Evolutionary conservation across 805 yeast species (phyloP).

Genomic region (Teunomyces lycoperdinae): DNA sequence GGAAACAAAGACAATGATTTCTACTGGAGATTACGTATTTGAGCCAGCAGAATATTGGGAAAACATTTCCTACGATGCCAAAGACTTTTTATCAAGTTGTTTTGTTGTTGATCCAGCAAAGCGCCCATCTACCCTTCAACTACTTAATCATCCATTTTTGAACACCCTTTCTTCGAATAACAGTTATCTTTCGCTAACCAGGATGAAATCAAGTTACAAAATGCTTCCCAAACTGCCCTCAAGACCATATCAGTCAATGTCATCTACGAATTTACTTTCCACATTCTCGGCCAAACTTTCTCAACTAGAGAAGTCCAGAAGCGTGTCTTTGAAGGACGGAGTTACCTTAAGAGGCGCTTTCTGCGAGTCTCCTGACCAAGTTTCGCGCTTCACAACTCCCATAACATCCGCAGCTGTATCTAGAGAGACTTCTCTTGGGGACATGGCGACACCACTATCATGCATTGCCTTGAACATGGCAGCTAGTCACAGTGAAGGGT

Average conservation of each 20-base stretch:
- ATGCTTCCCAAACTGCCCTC: not conserved
- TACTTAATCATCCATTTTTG: constrained; percentile 45
- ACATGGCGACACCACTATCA: not conserved
- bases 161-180: not conserved
- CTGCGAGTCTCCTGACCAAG: constrained; percentile 26
- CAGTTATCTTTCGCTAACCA: constrained; percentile 3
- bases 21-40: constrained; percentile 52
- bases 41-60: constrained; percentile 62
- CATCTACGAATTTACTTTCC: constrained; percentile 9
- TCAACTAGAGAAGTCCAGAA: constrained; percentile 13
- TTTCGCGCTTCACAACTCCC: constrained; percentile 26
- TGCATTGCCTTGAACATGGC: not conserved
- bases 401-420: constrained; percentile 11
- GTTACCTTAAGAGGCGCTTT: constrained; percentile 21
- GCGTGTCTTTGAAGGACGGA: constrained; percentile 10
- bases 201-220: constrained; percentile 5
- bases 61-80: constrained; percentile 49
- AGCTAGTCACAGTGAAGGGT: constrained; percentile 1
- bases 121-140: constrained; percentile 46
- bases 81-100: constrained; percentile 56
- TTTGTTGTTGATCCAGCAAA: constrained; percentile 43
- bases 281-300: constrained; percentile 11
- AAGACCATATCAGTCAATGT: not conserved
- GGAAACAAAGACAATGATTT: constrained; percentile 66
- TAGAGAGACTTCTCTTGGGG: constrained; percentile 3